phyloP scores from a whole-genome alignment of 345 rosid genomes.

The Diplotaxis tenuifolia region DNA sequence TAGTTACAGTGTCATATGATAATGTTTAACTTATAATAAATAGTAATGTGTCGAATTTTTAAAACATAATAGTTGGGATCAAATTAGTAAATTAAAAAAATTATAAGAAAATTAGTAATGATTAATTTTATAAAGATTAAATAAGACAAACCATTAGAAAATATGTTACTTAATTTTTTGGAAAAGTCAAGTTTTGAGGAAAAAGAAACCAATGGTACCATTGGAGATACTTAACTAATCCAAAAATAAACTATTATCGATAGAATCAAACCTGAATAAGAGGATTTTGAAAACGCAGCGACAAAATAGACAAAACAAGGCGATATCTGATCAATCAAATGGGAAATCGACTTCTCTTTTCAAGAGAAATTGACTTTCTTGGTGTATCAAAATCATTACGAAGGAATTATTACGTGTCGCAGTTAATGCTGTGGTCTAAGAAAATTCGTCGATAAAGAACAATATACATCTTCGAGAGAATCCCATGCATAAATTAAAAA shows the following conservation, averaged over 20 bases:
- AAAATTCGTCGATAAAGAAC: constrained; percentile 11
- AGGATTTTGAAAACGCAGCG: neutral
- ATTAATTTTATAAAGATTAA: too few species aligned
- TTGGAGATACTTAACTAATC: too few species aligned
- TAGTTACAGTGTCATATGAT: too few species aligned
- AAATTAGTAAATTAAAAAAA: too few species aligned
- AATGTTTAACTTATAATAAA: too few species aligned
- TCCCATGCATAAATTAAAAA: constrained; percentile 30
- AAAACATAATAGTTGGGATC: too few species aligned
- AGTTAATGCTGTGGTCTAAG: constrained; percentile 12
- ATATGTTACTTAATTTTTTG: too few species aligned
- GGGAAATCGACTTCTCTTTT: constrained; percentile 6
- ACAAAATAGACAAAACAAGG: neutral
- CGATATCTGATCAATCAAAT: constrained; percentile 17
- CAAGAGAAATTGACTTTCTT: constrained; percentile 13
- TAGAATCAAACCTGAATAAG: neutral
- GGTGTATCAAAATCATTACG: constrained; percentile 32
- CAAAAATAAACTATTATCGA: neutral
- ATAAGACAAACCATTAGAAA: too few species aligned
- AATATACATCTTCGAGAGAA: constrained; percentile 31
- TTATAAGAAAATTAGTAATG: too few species aligned
- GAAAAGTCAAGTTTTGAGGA: too few species aligned
- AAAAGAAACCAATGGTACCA: too few species aligned
- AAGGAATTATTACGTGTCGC: constrained; percentile 15
- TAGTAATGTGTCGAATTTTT: too few species aligned